Conservation (phyloP, 495 filamentous ascomycete genomes). For the Penicillium salamii region DNA sequence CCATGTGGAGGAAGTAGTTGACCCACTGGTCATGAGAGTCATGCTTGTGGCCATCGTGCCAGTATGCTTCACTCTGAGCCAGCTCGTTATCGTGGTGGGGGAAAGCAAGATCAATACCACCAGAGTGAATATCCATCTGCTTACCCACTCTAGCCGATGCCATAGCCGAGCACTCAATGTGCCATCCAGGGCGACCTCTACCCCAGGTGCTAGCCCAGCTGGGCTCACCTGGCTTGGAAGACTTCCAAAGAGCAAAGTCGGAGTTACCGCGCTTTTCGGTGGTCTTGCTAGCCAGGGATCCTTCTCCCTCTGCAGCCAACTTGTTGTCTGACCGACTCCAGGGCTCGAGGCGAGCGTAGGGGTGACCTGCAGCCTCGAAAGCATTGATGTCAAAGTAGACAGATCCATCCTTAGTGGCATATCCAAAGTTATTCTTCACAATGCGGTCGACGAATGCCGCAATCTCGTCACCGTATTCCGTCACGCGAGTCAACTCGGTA, state of each 20-base stretch:
- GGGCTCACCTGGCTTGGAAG: slow-evolving; percentile 87
- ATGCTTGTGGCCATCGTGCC: slow-evolving; percentile 31
- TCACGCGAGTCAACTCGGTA: slow-evolving; percentile 80
- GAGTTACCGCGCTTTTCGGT: slow-evolving; percentile 66
- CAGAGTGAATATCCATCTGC: slow-evolving; percentile 88
- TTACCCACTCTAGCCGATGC: slow-evolving; percentile 79
- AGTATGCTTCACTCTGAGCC: slow-evolving; percentile 92
- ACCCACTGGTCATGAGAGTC: slow-evolving; percentile 67
- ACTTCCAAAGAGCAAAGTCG: slow-evolving; percentile 96
- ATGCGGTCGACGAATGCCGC: slow-evolving; percentile 73
- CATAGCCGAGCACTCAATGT: slow-evolving; percentile 98
- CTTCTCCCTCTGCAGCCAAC: slow-evolving; percentile 86
- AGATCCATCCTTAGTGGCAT: slow-evolving; percentile 73
- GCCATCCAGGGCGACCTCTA: slow-evolving; percentile 86
- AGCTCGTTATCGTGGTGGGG: slow-evolving; percentile 97
- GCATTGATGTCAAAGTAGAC: slow-evolving; percentile 93
- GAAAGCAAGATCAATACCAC: slow-evolving; percentile 89
- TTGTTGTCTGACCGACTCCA: slow-evolving; percentile 82
- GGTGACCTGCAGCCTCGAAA: slow-evolving; percentile 80
- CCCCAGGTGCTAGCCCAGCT: slow-evolving; percentile 88
- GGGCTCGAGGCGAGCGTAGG: slow-evolving; percentile 82
- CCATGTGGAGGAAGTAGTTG: slow-evolving; percentile 97
- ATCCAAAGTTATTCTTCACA: slow-evolving; percentile 81
- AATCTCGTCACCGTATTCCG: slow-evolving; percentile 84
- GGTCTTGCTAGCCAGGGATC: slow-evolving; percentile 67